These are phyloP conservation scores for Fusarium subtropicale DNA, from an alignment of 2,329 filamentous ascomycete species.

Conservation along the genomic window DNA sequence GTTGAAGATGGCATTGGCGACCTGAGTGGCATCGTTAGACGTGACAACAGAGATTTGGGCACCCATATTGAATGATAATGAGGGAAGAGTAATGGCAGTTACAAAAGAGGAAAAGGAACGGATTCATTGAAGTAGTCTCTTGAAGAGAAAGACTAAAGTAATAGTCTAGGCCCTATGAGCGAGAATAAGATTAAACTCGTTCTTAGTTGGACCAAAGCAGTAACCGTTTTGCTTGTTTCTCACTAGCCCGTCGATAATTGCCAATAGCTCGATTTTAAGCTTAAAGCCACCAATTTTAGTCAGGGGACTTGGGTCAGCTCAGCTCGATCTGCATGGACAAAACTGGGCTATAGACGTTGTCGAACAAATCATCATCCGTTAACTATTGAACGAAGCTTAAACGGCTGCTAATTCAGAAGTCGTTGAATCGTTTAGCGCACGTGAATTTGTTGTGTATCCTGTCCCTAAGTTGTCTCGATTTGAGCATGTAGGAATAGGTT, in stretches of 20 bases:
- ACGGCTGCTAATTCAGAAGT: no score
- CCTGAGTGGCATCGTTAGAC: neutral
- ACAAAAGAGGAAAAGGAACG: neutral
- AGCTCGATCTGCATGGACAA: neutral
- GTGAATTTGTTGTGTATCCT: no score
- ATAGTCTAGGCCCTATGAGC: neutral
- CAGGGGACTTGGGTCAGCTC: neutral
- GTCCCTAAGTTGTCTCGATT: no score
- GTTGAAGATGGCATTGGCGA: neutral
- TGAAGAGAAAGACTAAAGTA: fast-evolving
- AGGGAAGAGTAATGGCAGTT: neutral
- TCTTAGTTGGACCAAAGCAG: neutral
- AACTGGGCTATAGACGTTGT: no score
- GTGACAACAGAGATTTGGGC: neutral
- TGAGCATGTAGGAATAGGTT: no score
- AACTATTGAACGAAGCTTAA: no score
- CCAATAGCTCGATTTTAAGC: neutral
- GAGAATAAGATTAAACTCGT: neutral
- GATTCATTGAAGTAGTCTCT: neutral
- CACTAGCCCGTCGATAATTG: neutral
- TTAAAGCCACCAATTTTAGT: neutral
- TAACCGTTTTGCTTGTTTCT: neutral
- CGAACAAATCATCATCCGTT: no score
- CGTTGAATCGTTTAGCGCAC: no score
- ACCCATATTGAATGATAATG: neutral